Evolutionary conservation across 306 rosid species (phyloP), one percentile per base, ranked within the genome.

Genomic region (Begonia fuchsioides): DNA sequence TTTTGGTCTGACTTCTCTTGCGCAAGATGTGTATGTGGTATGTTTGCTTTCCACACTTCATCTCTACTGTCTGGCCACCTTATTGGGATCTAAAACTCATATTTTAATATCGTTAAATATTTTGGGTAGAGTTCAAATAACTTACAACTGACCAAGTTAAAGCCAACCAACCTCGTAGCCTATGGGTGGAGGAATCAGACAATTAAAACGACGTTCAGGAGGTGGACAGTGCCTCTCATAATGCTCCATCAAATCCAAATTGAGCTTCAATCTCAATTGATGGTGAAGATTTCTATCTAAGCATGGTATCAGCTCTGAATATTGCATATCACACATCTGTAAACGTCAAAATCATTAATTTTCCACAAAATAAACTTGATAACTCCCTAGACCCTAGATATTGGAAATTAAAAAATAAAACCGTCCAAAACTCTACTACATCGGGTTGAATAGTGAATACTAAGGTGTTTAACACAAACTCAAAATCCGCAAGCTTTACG

Each of bases 41-140:
- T 77, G 64, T 77, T 77, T n/a, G 71, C 80, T 74, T 70, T 77
- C 84, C 84, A 77, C 56, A 77, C 84, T 67, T 73, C 84, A 20
- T 77, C 84, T 61, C 84, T 70, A 57, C 84, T 77, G 8, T 49
- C 67, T 6, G 84, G 84, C 84, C 84, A 77, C 39, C 80, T 70
- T 40, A 77, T 58, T 48, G 80, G 72, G 16, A 77, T 67, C 84
- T 77, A 72, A 77, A 65, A 60, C 49, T 62, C 76, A 68, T 68
- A 17, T 45, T 52, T 54, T 14, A 19, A 19, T 19, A 32, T 50
- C 41, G 47, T 51, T 45, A 51, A 51, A 12, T 38, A 71, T 58
- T 11, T 3, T 64, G 46, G 15, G 39, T 43, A 49, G 47, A 39
- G 43, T 32, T 13, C 6, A 50, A n/a, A 12, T 14, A 55, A 39